Conservation (phyloP, 139 green algal genomes). For the Closterium sp. region DNA sequence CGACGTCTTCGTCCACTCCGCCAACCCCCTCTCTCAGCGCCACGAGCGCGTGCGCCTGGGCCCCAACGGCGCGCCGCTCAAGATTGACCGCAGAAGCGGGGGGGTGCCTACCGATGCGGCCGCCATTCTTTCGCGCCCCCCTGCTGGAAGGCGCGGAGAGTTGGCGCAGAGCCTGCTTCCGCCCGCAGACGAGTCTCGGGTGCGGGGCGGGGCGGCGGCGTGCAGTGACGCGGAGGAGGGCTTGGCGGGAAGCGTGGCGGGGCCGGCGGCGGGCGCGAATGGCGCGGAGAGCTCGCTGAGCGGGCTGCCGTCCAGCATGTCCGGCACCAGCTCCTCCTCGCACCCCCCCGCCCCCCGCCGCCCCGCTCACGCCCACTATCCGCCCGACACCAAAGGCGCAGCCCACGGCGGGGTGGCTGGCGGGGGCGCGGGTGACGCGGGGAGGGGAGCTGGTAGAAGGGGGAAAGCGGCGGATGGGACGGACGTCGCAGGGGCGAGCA, state of each 20-base stretch:
- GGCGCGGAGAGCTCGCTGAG: not conserved
- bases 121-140: not conserved
- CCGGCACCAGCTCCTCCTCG: not conserved
- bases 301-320: not conserved
- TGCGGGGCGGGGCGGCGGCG: not conserved
- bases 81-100: slow-evolving; percentile 56
- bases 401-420: not conserved
- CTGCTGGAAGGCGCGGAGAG: not conserved
- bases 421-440: not conserved
- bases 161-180: not conserved
- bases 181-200: not conserved
- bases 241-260: not conserved
- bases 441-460: not conserved
- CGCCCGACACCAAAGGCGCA: not conserved
- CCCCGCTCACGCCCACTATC: not conserved
- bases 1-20: slow-evolving; percentile 28
- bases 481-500: not conserved
- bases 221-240: not conserved
- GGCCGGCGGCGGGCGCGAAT: not conserved
- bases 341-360: not conserved
- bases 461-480: not conserved
- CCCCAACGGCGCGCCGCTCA: slow-evolving; percentile 24
- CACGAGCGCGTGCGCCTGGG: slow-evolving; percentile 29
- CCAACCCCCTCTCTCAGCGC: slow-evolving; percentile 31
- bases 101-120: not conserved